Evolutionary conservation across 2,329 filamentous ascomycete genomes (phyloP).

Genomic region (Xylariaceae sp.): DNA sequence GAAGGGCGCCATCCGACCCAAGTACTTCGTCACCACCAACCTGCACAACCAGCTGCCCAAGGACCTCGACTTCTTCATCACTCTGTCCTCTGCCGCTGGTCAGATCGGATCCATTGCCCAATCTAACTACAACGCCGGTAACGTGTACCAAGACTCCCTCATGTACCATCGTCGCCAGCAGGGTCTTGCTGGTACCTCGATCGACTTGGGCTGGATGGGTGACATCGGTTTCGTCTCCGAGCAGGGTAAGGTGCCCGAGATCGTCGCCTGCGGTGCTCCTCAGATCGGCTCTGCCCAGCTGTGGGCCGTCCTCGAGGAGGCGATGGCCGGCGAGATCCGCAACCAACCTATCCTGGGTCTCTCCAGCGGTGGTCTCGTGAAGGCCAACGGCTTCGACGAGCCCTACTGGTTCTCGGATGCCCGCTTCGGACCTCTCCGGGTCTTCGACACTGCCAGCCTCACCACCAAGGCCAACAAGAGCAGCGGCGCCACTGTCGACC

Average conservation of each 20-base stretch:
- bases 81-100: conserved; percentile 26
- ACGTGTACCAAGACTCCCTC: conserved; percentile 28
- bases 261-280: conserved; percentile 25
- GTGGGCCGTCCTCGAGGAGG: conserved; percentile 23
- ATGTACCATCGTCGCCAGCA: conserved; percentile 25
- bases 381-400: conserved; percentile 25
- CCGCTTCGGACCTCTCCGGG: conserved; percentile 25
- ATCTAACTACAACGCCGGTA: conserved; percentile 30
- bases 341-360: conserved; percentile 28
- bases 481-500: conserved; percentile 16
- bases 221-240: conserved; percentile 28
- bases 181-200: conserved; percentile 24
- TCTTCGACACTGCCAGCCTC: conserved; percentile 20
- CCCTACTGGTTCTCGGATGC: conserved; percentile 30
- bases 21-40: conserved; percentile 27
- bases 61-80: conserved; percentile 30
- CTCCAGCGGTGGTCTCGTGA: conserved; percentile 26
- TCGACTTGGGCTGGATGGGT: conserved; percentile 28
- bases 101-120: conserved; percentile 31
- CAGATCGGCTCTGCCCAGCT: conserved; percentile 24
- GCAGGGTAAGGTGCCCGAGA: conserved; percentile 28
- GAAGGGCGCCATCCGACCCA: conserved; percentile 24
- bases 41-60: conserved; percentile 26
- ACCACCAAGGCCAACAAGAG: conserved; percentile 17
- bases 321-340: conserved; percentile 21